Percentiles rank a stretch among this genome's conserved stretches.
phyloP scores from a whole-genome alignment of 148 eudicot genomes.

The Nepenthes gracilis region DNA sequence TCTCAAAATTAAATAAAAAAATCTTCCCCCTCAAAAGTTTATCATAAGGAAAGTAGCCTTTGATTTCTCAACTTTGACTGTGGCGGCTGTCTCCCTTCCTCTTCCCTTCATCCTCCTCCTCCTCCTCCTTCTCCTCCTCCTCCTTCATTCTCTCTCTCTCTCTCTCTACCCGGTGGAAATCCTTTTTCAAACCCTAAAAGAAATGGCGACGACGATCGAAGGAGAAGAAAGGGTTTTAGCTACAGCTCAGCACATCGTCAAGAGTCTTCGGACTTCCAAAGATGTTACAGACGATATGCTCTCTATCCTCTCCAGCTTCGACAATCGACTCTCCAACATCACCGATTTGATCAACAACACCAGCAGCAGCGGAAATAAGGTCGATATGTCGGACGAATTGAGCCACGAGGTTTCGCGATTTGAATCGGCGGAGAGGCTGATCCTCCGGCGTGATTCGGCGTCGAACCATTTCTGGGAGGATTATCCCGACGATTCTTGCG shows the following conservation, averaged over 20 bases:
- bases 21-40: no score
- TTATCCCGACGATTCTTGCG: slow-evolving; percentile 23
- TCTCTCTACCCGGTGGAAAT: no score
- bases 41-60: no score
- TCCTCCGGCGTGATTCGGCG: slow-evolving; percentile 24
- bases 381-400: neutral
- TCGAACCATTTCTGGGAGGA: slow-evolving; percentile 18
- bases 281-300: slow-evolving; percentile 81
- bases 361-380: neutral
- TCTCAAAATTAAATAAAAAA: no score
- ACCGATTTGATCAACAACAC: slow-evolving; percentile 19
- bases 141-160: neutral
- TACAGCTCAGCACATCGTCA: slow-evolving; percentile 78
- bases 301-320: slow-evolving; percentile 63
- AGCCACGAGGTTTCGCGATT: slow-evolving; percentile 12
- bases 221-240: slow-evolving; percentile 81
- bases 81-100: neutral
- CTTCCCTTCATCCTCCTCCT: neutral
- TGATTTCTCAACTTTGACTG: no score
- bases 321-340: slow-evolving; percentile 68
- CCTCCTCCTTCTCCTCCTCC: neutral
- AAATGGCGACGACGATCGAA: slow-evolving; percentile 23
- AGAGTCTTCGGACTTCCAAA: slow-evolving; percentile 43
- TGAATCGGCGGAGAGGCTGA: slow-evolving; percentile 44
- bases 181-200: neutral